Conservation (phyloP, 768 basidiomycete species). For the Podaxis sp. region DNA sequence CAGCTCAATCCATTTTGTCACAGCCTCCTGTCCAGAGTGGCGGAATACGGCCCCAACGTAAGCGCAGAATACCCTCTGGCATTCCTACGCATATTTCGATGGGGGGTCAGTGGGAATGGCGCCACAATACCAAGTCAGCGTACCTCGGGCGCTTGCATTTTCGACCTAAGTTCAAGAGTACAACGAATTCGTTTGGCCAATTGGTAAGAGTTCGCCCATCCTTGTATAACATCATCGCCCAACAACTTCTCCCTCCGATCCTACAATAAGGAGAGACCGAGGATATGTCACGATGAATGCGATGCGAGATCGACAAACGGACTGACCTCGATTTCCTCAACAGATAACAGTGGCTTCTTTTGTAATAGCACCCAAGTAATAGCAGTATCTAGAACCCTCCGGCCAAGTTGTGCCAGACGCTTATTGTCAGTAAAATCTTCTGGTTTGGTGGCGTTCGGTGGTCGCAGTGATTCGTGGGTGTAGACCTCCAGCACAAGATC, state of each 20-base stretch:
- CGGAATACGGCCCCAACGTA: conserved; percentile 66
- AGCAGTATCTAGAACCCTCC: conserved; percentile 42
- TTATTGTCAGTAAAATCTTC: conserved; percentile 55
- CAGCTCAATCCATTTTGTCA: conserved; percentile 58
- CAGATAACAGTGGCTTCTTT: conserved; percentile 48
- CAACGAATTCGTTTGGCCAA: conserved; percentile 49
- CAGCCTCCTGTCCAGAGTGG: conserved; percentile 48
- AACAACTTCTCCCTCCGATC: conserved; percentile 33
- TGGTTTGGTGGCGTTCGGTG: conserved; percentile 27
- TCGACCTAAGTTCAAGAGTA: conserved; percentile 29
- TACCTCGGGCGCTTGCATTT: conserved; percentile 41
- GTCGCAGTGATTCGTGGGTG: conserved; percentile 65
- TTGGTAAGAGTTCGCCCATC: conserved; percentile 48
- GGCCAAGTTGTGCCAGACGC: conserved; percentile 51
- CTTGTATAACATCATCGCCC: conserved; percentile 41
- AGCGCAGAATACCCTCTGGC: conserved; percentile 55
- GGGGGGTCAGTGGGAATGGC: conserved; percentile 16
- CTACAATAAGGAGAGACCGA: conserved; percentile 16
- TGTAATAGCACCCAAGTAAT: conserved; percentile 47
- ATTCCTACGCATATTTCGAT: conserved; percentile 40
- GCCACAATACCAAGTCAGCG: conserved; percentile 20
- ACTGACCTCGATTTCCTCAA: conserved; percentile 51
- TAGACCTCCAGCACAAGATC: conserved; percentile 66
- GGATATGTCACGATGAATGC: conserved; percentile 12
- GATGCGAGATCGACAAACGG: background rate